Base-by-base conservation (phyloP, 352 stramenopile genomes). In the Thraustochytrium sp. region DNA sequence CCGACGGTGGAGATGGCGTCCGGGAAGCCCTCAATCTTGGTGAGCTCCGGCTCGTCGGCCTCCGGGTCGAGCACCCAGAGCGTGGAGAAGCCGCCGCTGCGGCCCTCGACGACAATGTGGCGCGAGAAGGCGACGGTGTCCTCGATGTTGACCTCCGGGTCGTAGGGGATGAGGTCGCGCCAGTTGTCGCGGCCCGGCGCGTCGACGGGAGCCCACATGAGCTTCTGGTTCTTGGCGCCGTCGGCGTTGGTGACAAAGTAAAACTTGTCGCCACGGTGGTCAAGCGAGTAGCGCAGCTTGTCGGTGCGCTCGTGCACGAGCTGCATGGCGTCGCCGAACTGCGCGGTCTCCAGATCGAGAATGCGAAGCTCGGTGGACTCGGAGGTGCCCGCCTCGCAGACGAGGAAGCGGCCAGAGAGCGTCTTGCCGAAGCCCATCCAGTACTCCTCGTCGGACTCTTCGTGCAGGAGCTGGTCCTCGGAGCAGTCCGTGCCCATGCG, bases 211-310 rank as follows among this genome's bases (percentile, higher is more conserved):
- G 89, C 90, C 83, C 62, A 89, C 90, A 92, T 95, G 73, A 99
- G 76, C 83, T 97, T 95, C 85, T 97, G 96, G 87, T 99, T 98
- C 29, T 90, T 94, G 34, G 91, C 90, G 75, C 92, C 92, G 85
- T 95, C 92, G 72, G 93, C 91, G 89, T 98, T 98, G 34, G 94
- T 98, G 74, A 92, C 89, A 59, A 98, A 94, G 86, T 96, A 97
- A 74, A 97, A 97, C 82, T 90, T 89, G 78, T 91, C 88, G 64
- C 87, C 88, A 64, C 92, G 92, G 87, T 98, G 93, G 74, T 96
- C 92, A 2, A 96, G 90, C 26, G 89, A 88, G 87, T 96, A 96
- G 36, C 90, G 85, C 56, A 95, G 83, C 18, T 90, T 89, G 77
- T 94, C 90, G 42, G 90, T 44, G 26, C 92, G 90, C 82, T 90